Base-by-base conservation (phyloP, 352 stramenopile species). In the Phytopythium chamaehyphon region DNA sequence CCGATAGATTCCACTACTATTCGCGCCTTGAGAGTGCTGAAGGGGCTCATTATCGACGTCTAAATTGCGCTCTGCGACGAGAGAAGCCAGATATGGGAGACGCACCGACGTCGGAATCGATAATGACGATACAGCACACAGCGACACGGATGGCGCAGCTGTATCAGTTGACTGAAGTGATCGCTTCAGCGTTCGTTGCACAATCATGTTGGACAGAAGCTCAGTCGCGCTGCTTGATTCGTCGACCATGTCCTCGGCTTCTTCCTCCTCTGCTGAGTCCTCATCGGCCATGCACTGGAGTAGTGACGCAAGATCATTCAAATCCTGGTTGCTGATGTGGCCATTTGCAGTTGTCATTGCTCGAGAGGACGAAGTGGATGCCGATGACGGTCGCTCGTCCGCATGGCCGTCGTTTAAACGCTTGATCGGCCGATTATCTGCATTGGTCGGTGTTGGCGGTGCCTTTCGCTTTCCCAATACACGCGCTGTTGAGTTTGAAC, bases 201-300 rank as follows among this genome's bases (percentile, higher is more conserved):
- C 77, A 44, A 93, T 90, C 45, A 90, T 37, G 45, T 81, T 90
- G 14, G 83, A 86, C 47, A 93, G 46, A 31, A 88, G 81, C 49
- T 93, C 80, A 0, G 82, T 93, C 31, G 82, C 82, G 44, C 75
- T 93, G 49, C 66, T 86, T 1, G 71, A 73, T 26, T 86, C 77
- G 49, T 90, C 78, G 40, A 86, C 80, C 21, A 80, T 73, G 18
- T 88, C 50, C 18, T 89, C 77, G 0, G 80, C 51, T 16, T 88
- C 78, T 35, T 88, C 74, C 23, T 89, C 83, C 5, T 84, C 71
- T 0, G 68, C 74, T 0, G 67, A 73, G 11, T 53, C 57, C 6
- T 40, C 69, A 21, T 70, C 65, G 3, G 75, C 33, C 42, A 82
- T 62, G 50, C 62, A 70, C 19, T 40, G 31, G 1, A 52, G 28